These are phyloP conservation scores for Firmiana major DNA, from an alignment of 345 rosid genomes.

Conservation along the genomic window DNA sequence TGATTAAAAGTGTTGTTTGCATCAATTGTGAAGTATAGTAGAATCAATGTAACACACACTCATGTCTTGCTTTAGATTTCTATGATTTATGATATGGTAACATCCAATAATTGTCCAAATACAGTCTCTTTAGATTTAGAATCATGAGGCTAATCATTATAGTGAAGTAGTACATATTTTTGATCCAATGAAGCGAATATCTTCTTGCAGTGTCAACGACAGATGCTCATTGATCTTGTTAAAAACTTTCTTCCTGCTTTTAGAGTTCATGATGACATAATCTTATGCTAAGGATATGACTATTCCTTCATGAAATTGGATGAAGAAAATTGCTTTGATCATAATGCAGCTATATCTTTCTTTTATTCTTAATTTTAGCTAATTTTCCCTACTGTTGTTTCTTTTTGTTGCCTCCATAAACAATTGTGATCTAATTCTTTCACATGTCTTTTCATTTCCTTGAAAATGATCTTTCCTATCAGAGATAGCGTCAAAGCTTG, in stretches of 20 bases:
- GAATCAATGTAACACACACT: neutral
- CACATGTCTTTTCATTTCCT: neutral
- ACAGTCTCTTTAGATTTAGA: neutral
- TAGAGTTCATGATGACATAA: neutral
- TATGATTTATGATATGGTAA: neutral
- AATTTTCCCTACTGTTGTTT: neutral
- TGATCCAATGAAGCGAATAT: neutral
- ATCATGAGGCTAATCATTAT: neutral
- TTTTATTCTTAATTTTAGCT: neutral
- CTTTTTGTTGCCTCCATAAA: neutral
- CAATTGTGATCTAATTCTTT: neutral
- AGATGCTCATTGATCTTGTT: neutral
- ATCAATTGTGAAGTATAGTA: neutral
- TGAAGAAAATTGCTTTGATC: neutral
- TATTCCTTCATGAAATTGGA: neutral
- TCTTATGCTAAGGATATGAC: neutral
- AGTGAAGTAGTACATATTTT: neutral
- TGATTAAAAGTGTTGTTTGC: neutral
- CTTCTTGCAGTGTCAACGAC: neutral
- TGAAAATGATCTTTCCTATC: slow-evolving; percentile 32
- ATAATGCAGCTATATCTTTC: neutral
- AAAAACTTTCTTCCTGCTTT: neutral
- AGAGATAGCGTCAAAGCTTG: slow-evolving; percentile 88
- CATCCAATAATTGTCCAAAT: neutral
- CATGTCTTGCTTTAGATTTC: neutral